These are phyloP conservation scores for Talaromyces sp. DNA, from an alignment of 2,329 filamentous ascomycete species.

Conservation along the genomic window DNA sequence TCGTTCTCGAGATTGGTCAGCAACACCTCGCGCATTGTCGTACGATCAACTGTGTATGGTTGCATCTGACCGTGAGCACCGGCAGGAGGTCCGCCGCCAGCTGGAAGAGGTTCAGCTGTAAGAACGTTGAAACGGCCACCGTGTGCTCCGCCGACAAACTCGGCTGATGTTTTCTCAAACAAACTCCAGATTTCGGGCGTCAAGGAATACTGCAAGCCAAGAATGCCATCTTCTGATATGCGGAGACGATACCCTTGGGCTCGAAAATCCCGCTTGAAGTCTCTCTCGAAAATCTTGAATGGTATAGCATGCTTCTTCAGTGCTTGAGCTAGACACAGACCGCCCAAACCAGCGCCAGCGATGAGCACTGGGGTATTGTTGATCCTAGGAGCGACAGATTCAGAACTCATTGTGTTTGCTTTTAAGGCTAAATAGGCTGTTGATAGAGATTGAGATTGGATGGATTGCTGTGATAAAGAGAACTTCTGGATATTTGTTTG, in stretches of 20 bases:
- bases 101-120: conserved; percentile 11
- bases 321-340: conserved; percentile 37
- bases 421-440: too few species aligned
- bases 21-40: conserved; percentile 33
- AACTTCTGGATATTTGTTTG: not conserved
- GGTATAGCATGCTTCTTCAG: conserved; percentile 33
- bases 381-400: not conserved
- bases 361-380: conserved; percentile 29
- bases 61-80: conserved; percentile 21
- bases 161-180: conserved; percentile 24
- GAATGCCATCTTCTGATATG: conserved; percentile 26
- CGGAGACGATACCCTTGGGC: conserved; percentile 41
- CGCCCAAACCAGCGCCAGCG: conserved; percentile 36
- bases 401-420: not conserved
- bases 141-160: conserved; percentile 11
- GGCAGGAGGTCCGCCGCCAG: conserved; percentile 16
- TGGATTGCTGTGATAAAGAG: not conserved
- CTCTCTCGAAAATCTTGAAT: conserved; percentile 38
- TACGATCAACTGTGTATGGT: conserved; percentile 32
- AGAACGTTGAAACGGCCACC: conserved; percentile 20
- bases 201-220: conserved; percentile 20
- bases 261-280: conserved; percentile 28
- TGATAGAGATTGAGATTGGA: not conserved
- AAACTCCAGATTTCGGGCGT: conserved; percentile 19
- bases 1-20: conserved; percentile 29